Evolutionary conservation across 495 filamentous ascomycete genomes (phyloP), one percentile per base, ranked within the genome.

Genomic region (Halenospora varia): DNA sequence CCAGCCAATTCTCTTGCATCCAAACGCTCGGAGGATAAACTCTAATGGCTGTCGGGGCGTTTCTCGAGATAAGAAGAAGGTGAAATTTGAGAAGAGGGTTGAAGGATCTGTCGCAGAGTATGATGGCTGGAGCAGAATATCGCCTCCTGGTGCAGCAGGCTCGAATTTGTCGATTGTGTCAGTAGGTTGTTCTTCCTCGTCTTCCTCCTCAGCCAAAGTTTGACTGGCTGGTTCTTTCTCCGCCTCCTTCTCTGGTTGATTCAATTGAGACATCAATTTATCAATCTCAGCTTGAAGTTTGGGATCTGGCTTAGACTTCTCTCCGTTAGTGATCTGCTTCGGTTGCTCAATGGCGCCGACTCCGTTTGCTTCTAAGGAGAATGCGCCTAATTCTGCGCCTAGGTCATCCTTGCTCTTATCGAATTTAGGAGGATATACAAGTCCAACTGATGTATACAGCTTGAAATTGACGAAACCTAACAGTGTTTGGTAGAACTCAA

Each of bases 401-500:
- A 85, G 81, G 68, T 96, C 89, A 66, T 97, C 93, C 68, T 87
- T 92, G 44, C 80, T 77, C 61, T 84, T 79, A 69, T 96, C 89
- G 61, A 98, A 96, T 74, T 89, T 95, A 18, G 94, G 94, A 9
- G 94, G 94, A 64, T 98, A 98, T 49, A 96, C 86, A 42, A 97
- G 69, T 2, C 95, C 95, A 59, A 95, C 77, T 0, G 88, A 84
- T 0, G 92, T 96, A 72, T 96, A 98, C 22, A 98, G 78, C 51
- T 90, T 75, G 77, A 88, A 98, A 76, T 97, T 96, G 68, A 97
- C 88, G 62, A 97, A 98, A 47, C 95, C 88, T 10, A 98, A 77
- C 11, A 98, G 77, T 2, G 94, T 97, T 50, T 92, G 94, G 77
- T 98, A 98, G 73, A 98, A 97, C 64, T 98, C 92, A 51, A 98